phyloP scores from a whole-genome alignment of 257 asterid species.

The Handroanthus guayacan region DNA sequence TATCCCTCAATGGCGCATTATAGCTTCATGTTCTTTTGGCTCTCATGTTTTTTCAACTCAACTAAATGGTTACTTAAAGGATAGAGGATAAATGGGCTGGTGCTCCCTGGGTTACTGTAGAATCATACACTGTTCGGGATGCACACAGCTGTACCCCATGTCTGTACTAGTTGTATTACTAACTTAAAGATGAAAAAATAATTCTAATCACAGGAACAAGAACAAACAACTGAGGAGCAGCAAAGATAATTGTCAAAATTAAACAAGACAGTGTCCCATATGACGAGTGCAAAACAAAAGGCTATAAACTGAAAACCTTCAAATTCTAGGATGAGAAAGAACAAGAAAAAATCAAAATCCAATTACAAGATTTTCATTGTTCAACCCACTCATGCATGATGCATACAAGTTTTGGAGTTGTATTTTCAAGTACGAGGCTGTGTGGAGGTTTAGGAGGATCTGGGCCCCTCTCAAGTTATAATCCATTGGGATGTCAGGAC shows the following conservation, averaged over 20 bases:
- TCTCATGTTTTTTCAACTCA: not conserved
- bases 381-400: conserved; percentile 23
- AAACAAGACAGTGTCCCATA: not conserved
- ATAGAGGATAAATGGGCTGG: conserved; percentile 4
- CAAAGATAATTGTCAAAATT: not conserved
- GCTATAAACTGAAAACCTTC: not conserved
- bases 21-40: not conserved
- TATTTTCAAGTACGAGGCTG: not conserved
- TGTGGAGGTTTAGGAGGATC: conserved; percentile 25
- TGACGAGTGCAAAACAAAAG: conserved; percentile 1
- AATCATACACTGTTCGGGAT: not conserved
- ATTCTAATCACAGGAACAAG: not conserved
- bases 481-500: conserved; percentile 5
- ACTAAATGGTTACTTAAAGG: not conserved
- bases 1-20: not conserved
- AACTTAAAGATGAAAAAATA: not conserved
- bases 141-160: not conserved
- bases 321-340: conserved; percentile 13
- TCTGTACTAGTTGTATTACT: not conserved
- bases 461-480: conserved; percentile 3
- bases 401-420: not conserved
- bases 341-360: not conserved
- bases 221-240: not conserved
- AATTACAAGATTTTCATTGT: conserved; percentile 13
- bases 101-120: conserved; percentile 16